phyloP scores from a whole-genome alignment of 768 basidiomycete species.

The Coprinopsis cinerea region DNA sequence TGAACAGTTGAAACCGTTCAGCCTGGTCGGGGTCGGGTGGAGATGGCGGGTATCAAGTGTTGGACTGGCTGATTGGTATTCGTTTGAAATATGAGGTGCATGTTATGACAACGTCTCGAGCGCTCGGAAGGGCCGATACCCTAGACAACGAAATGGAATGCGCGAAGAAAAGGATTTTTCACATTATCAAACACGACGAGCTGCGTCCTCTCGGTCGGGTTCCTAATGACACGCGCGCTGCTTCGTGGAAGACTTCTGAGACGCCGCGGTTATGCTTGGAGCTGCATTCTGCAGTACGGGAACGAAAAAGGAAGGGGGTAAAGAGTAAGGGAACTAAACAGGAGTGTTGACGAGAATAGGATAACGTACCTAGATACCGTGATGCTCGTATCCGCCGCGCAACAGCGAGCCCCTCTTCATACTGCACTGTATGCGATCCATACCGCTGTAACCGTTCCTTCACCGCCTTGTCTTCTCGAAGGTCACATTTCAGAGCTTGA shows the following conservation, averaged over 20 bases:
- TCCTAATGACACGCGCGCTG: conserved; percentile 76
- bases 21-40: no score
- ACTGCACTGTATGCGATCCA: conserved; percentile 71
- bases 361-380: conserved; percentile 79
- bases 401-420: conserved; percentile 87
- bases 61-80: no score
- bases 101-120: no score
- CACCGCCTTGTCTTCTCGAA: conserved; percentile 75
- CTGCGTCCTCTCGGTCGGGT: conserved; percentile 64
- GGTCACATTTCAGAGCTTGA: conserved; percentile 90
- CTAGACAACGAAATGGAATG: no score
- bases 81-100: no score
- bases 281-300: conserved; percentile 68
- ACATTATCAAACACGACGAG: conserved; percentile 56
- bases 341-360: no score
- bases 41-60: no score
- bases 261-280: conserved; percentile 97
- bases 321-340: background rate
- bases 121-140: no score
- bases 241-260: conserved; percentile 88
- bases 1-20: no score
- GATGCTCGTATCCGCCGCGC: conserved; percentile 89
- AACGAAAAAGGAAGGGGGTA: background rate
- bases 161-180: conserved; percentile 19
- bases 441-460: conserved; percentile 69